These are phyloP conservation scores for Venturia carpophila DNA, from an alignment of 2,329 filamentous ascomycete genomes.

Conservation along the genomic window DNA sequence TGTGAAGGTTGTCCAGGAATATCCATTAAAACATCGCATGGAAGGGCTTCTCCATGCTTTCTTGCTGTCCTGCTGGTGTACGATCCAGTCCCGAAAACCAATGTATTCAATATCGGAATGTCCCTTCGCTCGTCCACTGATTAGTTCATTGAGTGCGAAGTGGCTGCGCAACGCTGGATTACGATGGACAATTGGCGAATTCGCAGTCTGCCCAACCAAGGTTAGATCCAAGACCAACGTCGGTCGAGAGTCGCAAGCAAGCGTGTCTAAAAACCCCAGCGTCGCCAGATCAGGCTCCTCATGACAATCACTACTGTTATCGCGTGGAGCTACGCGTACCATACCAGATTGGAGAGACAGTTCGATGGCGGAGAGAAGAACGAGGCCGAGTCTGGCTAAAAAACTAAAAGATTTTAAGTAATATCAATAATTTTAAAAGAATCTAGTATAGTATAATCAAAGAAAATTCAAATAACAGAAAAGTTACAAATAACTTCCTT, in stretches of 20 bases:
- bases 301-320: background rate
- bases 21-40: background rate
- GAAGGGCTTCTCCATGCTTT: background rate
- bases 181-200: background rate
- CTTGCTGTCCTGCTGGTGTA: background rate
- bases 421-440: no score
- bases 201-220: background rate
- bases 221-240: background rate
- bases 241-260: background rate
- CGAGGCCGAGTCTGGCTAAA: background rate
- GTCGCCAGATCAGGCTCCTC: background rate
- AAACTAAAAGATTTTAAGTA: no score
- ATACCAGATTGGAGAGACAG: background rate
- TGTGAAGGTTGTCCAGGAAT: background rate
- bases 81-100: background rate
- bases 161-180: constrained; percentile 1
- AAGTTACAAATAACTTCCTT: no score
- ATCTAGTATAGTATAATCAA: no score
- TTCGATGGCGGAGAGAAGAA: background rate
- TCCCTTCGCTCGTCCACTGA: background rate
- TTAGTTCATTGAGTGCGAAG: background rate
- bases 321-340: background rate
- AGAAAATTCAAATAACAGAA: no score
- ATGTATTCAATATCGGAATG: background rate
- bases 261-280: background rate